Evolutionary conservation across 768 basidiomycete genomes (phyloP), one percentile per base, ranked within the genome.

Genomic region (Tylopilus subfusipes): DNA sequence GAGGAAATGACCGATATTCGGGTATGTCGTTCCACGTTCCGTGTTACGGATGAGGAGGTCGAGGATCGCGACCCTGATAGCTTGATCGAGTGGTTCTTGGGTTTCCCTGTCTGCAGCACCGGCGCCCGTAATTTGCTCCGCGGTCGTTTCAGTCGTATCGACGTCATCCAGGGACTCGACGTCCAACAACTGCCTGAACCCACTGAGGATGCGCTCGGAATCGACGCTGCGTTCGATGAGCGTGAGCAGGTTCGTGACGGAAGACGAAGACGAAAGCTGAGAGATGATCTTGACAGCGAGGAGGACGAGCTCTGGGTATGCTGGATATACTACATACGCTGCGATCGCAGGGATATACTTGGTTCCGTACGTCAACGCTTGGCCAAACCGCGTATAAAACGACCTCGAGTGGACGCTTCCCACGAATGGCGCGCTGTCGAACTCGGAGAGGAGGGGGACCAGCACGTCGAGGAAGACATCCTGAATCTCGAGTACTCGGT

Each of bases 401-500:
- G 86, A 88, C 11, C 84, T 80, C 1, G 86, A 75, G 56, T 83
- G 81, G 16, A 82, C 69, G 9, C 73, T 76, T 27, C 83, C 83
- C 24, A 83, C 71, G 43, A 85, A 65, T 0, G 80, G 68, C 0
- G 80, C 68, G 55, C 79, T 81, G 56, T 82, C 82, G 53, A 84
- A 76, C 51, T 92, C 86, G 19, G 81, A 74, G 9, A 95, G 79
- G 21, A 88, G 72, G 2, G 93, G 92, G 4, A 96, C 73, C 46
- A 96, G 81, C 22, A 94, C 85, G 51, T 98, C 93, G 39, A 94
- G 77, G 76, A 95, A 97, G 52, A 93, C 80, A 47, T 89, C 85
- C 65, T 98, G 94, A 25, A 93, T 79, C 58, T 93, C 90, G 53
- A 98, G 75, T 0, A 89, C 79, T 1, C 93, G 85, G 56, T 85